phyloP scores from a whole-genome alignment of 208 protist species.

The Leishmania turanica region DNA sequence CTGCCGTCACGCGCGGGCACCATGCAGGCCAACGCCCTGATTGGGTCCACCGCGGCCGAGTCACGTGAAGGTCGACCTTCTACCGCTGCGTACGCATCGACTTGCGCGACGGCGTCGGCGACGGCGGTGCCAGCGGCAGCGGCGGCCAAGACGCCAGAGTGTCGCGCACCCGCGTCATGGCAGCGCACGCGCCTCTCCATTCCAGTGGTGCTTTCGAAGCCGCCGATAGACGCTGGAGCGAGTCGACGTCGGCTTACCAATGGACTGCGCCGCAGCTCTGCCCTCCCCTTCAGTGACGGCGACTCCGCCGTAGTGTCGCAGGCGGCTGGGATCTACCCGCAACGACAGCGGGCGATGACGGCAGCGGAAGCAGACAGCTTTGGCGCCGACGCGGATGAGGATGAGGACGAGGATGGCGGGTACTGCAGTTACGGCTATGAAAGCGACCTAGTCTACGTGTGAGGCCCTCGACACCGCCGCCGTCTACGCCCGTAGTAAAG shows the following conservation, averaged over 20 bases:
- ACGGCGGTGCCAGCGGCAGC: background rate
- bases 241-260: background rate
- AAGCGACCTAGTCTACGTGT: slow-evolving; percentile 17
- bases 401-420: slow-evolving; percentile 17
- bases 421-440: slow-evolving; percentile 33
- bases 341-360: background rate
- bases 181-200: slow-evolving; percentile 6
- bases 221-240: slow-evolving; percentile 12
- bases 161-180: background rate
- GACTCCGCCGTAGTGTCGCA: background rate
- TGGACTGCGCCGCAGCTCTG: background rate
- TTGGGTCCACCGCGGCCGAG: background rate
- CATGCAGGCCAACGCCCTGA: background rate
- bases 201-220: slow-evolving; percentile 18
- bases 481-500: no score
- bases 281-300: background rate
- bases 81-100: background rate
- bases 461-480: background rate
- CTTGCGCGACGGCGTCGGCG: background rate
- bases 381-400: slow-evolving; percentile 6
- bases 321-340: background rate
- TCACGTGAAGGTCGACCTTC: background rate
- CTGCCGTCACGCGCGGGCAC: background rate
- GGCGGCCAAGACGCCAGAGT: background rate
- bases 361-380: background rate